Conservation (phyloP, 148 eudicot species). For the Chenopodium quinoa region DNA sequence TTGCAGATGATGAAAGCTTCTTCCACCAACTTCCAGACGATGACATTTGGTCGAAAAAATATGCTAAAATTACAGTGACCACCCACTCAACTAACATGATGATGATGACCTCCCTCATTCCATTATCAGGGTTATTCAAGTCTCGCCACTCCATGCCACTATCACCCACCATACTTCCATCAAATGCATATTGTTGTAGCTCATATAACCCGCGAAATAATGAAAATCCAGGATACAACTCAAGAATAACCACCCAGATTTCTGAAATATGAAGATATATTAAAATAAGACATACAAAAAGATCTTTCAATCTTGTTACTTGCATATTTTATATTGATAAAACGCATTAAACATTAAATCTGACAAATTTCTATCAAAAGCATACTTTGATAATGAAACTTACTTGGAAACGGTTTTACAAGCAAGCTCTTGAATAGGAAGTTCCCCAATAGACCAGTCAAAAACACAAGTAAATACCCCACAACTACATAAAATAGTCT, state of each 20-base stretch:
- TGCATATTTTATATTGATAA: neutral
- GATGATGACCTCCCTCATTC: neutral
- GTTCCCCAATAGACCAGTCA: constrained; percentile 61
- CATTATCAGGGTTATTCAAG: neutral
- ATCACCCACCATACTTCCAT: neutral
- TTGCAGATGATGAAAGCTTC: neutral
- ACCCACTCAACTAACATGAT: neutral
- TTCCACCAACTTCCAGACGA: neutral
- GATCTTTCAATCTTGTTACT: neutral
- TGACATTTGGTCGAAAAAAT: neutral
- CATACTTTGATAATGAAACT: constrained; percentile 16
- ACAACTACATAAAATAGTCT: constrained; percentile 46
- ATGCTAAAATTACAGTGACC: neutral
- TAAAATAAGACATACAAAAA: neutral
- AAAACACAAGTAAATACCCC: constrained; percentile 63
- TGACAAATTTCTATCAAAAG: neutral
- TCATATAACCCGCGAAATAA: neutral
- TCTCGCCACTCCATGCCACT: neutral
- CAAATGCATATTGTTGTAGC: neutral
- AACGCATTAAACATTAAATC: neutral
- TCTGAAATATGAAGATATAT: neutral
- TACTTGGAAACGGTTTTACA: constrained; percentile 66
- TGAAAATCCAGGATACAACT: neutral
- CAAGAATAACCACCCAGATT: neutral
- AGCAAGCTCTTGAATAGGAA: constrained; percentile 63